Evolutionary conservation across 805 yeast genomes (phyloP), one percentile per base, ranked within the genome.

Genomic region (Komagataella pastoris): DNA sequence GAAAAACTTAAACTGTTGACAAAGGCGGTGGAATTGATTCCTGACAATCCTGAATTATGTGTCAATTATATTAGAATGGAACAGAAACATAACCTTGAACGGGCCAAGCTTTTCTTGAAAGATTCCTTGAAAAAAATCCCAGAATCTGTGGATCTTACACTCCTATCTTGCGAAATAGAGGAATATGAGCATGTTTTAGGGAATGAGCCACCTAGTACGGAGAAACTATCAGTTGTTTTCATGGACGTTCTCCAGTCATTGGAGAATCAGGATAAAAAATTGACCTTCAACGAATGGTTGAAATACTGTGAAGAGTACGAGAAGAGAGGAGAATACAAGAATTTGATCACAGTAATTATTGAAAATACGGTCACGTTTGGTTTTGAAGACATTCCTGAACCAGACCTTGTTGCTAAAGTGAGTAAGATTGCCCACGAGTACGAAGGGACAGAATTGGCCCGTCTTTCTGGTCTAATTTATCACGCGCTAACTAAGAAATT

Each of bases 11-110:
- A 77, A 54, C 72, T 89, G 52, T 64, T 88, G 3, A 54, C 61
- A 1, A 83, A 83, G 51, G 91, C 96, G 0, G 72, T 83, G 0
- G 85, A 83, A 54, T 62, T 88, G 21, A 73, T 87, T 18, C 89
- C 96, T 0, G 53, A 65, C 1, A 76, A 84, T 43, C 74, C 84
- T 59, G 76, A 74, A 1, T 68, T 90, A 47, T 86, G 95, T 95
- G 61, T 78, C 7, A 70, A 74, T 2, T 64, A 83, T 44, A 73
- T 84, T 6, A 46, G 24, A 14, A 18, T 46, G 24, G 47, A 46
- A 46, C 21, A n/a, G 30, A 24, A 46, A 21, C n/a, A 18, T 7
- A 3, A 17, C 3, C 24, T 17, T 7, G 40, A 30, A 30, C 12
- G 14, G 6, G 8, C 24, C 6, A 46, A 46, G 24, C 10, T 18